phyloP scores from a whole-genome alignment of 2,329 filamentous ascomycete genomes.

The Colletotrichum agaves region DNA sequence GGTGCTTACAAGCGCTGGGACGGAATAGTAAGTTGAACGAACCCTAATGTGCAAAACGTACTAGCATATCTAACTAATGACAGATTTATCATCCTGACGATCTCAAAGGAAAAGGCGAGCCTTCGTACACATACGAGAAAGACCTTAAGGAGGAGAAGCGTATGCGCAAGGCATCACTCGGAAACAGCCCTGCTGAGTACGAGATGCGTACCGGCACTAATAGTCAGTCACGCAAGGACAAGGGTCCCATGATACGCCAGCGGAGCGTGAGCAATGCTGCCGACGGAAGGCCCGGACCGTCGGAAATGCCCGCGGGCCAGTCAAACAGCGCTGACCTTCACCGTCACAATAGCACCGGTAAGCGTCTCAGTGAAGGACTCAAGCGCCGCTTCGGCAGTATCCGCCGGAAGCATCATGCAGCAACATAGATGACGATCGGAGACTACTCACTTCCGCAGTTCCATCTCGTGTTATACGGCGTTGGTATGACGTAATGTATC shows the following conservation, averaged over 20 bases:
- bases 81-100: slow-evolving; percentile 79
- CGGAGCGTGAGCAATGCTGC: slow-evolving; percentile 57
- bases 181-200: slow-evolving; percentile 51
- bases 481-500: slow-evolving; percentile 5
- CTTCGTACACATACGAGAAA: slow-evolving; percentile 76
- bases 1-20: slow-evolving; percentile 84
- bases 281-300: slow-evolving; percentile 41
- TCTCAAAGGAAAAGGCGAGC: slow-evolving; percentile 85
- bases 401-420: slow-evolving; percentile 53
- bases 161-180: slow-evolving; percentile 41
- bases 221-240: slow-evolving; percentile 40
- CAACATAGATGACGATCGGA: slow-evolving; percentile 2
- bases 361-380: slow-evolving; percentile 60
- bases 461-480: not conserved
- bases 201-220: slow-evolving; percentile 59
- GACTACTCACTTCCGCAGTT: not conserved
- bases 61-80: slow-evolving; percentile 8
- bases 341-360: slow-evolving; percentile 56
- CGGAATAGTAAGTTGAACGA: slow-evolving; percentile 69
- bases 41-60: too few species aligned
- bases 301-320: slow-evolving; percentile 37
- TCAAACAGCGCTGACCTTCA: slow-evolving; percentile 44
- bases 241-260: slow-evolving; percentile 48
- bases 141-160: slow-evolving; percentile 69
- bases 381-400: slow-evolving; percentile 66